These are phyloP conservation scores for Alternaria gansuensis DNA, from an alignment of 2,329 filamentous ascomycete species.

Conservation along the genomic window DNA sequence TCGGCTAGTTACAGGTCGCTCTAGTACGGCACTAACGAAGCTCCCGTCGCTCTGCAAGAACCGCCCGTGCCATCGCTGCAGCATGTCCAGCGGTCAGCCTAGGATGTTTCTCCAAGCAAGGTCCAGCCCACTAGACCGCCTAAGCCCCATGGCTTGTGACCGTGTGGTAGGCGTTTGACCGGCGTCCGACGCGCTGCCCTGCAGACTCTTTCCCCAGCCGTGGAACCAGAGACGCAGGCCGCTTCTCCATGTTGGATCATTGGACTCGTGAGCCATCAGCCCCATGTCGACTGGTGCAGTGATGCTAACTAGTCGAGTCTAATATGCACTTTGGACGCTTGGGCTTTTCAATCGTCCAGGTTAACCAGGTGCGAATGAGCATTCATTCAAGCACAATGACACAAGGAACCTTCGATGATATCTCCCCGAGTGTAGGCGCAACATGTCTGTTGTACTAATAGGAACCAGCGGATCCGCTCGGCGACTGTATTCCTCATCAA, in stretches of 20 bases:
- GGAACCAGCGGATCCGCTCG: constrained; percentile 36
- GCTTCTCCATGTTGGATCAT: constrained; percentile 34
- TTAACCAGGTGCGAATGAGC: constrained; percentile 44
- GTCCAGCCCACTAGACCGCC: constrained; percentile 39
- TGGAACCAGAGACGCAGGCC: constrained; percentile 40
- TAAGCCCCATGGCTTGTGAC: constrained; percentile 38
- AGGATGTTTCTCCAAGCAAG: constrained; percentile 35
- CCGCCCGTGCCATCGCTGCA: constrained; percentile 40
- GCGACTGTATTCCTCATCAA: constrained; percentile 31
- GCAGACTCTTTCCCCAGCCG: constrained; percentile 35
- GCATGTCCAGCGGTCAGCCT: constrained; percentile 34
- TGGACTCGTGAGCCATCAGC: constrained; percentile 31
- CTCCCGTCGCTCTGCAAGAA: constrained; percentile 37
- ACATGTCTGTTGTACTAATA: constrained; percentile 41
- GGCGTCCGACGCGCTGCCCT: constrained; percentile 40
- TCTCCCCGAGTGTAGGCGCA: constrained; percentile 37
- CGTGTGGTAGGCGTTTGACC: constrained; percentile 40
- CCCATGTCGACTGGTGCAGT: constrained; percentile 37
- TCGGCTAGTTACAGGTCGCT: constrained; percentile 34
- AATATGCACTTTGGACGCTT: constrained; percentile 49
- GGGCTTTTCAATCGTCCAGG: constrained; percentile 44
- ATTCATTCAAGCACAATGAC: constrained; percentile 45
- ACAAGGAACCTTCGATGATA: constrained; percentile 39
- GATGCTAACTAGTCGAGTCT: constrained; percentile 43
- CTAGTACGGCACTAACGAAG: constrained; percentile 28